Percentiles rank a stretch among this genome's conserved stretches.
phyloP scores from a whole-genome alignment of 108 stramenopile genomes.

The Conticribra weissflogii region DNA sequence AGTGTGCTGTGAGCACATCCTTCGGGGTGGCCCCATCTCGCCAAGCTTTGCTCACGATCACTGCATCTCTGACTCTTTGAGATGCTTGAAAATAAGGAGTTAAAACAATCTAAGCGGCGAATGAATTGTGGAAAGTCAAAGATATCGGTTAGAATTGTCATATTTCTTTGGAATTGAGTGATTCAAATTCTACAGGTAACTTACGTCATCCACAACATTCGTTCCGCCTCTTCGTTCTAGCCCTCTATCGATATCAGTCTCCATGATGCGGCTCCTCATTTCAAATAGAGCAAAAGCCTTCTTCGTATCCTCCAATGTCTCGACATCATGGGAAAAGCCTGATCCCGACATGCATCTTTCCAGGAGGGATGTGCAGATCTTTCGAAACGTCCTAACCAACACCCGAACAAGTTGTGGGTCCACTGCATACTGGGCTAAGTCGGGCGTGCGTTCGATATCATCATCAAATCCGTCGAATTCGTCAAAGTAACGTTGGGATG shows the following conservation, averaged over 20 bases:
- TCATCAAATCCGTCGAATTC: conserved; percentile 21
- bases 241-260: conserved; percentile 88
- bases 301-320: conserved; percentile 73
- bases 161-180: background rate
- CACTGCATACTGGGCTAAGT: conserved; percentile 64
- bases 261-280: conserved; percentile 92
- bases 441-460: conserved; percentile 29
- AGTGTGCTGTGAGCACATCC: conserved; percentile 74
- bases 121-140: too few species aligned
- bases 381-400: conserved; percentile 75
- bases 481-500: conserved; percentile 23
- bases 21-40: conserved; percentile 82
- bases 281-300: conserved; percentile 87
- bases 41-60: conserved; percentile 91
- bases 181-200: background rate
- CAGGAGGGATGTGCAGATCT: conserved; percentile 55
- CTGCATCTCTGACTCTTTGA: conserved; percentile 83
- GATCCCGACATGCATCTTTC: conserved; percentile 46
- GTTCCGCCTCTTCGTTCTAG: conserved; percentile 84
- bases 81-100: conserved; percentile 72
- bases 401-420: conserved; percentile 62
- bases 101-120: conserved; percentile 57
- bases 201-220: conserved; percentile 68
- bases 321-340: conserved; percentile 52
- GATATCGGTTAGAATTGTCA: too few species aligned